Percentiles rank a stretch among this genome's conserved stretches.
phyloP scores from a whole-genome alignment of 2,329 filamentous ascomycete species.

The Anisogramma anomala region DNA sequence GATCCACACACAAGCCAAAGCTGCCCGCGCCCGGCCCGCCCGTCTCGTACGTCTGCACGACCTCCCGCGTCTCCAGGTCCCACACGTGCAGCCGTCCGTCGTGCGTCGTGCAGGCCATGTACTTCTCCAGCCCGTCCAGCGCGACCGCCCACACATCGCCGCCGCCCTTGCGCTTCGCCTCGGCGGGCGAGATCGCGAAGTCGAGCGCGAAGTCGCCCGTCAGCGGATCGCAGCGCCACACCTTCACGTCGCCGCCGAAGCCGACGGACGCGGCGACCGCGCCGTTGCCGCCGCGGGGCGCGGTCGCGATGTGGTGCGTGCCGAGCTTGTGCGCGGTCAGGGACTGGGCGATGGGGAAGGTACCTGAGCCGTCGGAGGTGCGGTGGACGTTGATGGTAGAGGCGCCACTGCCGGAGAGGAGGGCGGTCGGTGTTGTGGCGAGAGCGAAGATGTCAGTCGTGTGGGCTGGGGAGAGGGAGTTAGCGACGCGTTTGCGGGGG shows the following conservation, averaged over 20 bases:
- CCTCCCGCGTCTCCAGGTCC: constrained; percentile 49
- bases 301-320: constrained; percentile 76
- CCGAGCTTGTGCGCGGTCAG: constrained; percentile 78
- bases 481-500: constrained; percentile 5
- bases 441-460: constrained; percentile 74
- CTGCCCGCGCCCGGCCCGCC: constrained; percentile 43
- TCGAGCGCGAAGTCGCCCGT: constrained; percentile 41
- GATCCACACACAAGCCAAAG: constrained; percentile 79
- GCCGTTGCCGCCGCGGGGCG: constrained; percentile 44
- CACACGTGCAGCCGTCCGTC: constrained; percentile 85
- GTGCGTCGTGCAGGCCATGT: constrained; percentile 75
- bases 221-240: constrained; percentile 62
- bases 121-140: constrained; percentile 71
- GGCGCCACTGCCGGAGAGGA: constrained; percentile 77
- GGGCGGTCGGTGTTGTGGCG: constrained; percentile 58
- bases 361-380: constrained; percentile 48
- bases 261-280: constrained; percentile 69
- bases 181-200: constrained; percentile 30
- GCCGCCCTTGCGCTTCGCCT: constrained; percentile 20
- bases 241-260: constrained; percentile 77
- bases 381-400: constrained; percentile 73
- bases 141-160: constrained; percentile 79
- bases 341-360: constrained; percentile 66
- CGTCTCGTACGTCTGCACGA: constrained; percentile 67
- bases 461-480: constrained; percentile 48